Evolutionary conservation across 495 filamentous ascomycete species (phyloP), one percentile per base, ranked within the genome.

Genomic region (Aspergillus conjunctus): DNA sequence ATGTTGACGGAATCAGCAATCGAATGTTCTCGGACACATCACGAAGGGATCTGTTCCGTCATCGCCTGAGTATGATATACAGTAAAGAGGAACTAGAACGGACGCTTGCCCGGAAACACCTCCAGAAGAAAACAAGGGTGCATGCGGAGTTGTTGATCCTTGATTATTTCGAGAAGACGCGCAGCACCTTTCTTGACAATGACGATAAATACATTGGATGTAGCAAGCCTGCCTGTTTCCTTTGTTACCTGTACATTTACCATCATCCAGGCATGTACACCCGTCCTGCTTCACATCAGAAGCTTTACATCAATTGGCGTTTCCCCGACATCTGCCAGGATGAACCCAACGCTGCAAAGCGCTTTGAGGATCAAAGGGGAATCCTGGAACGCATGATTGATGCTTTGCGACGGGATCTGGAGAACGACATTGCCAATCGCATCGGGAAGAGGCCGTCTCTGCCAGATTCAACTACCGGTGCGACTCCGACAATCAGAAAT

Each of bases 191-290:
- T 12, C 62, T 70, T 5, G 56, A 66, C 31, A 62, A 66, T 14
- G 51, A 51, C 15, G 63, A 70, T 48, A 51, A 37, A 54, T 72
- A 66, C 30, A 66, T 72, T 51, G 70, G 66, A 34, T 72, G 68
- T 34, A 72, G 69, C 41, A 72, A 72, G 50, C 67, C 65, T 39
- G 67, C 69, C 11, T 72, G 69, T 56, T 72, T 67, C 46, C 65
- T 67, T 41, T 72, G 68, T 45, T 66, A 68, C 50, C 61, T 57
- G 14, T 72, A 67, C 54, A 70, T 72, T 33, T 58, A 12, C 46
- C 11, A 60, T 51, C 70, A 72, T 49, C 70, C 70, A 11, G 48
- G 66, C 26, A 37, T 51, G 14, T 70, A 66, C 56, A 61, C 66
- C 22, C 63, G 33, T 17, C 70, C 68, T 20, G 32, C 60, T 3